Base-by-base conservation (phyloP, 1,284 basidiomycete species). In the Tylopilus orsonianus region DNA sequence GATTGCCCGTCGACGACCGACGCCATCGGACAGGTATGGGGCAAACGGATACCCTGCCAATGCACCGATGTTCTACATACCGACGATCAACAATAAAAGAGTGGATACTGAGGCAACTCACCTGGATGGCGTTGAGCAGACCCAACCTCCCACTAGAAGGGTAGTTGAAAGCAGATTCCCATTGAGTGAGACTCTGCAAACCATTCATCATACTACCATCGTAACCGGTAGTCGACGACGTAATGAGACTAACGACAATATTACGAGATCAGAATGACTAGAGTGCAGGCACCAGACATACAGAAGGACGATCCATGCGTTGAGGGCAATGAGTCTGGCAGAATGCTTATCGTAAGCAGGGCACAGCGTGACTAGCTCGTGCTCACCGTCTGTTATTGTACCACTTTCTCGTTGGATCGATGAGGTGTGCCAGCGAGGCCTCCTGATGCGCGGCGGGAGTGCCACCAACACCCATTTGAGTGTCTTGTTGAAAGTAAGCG, bases 161-260 rank as follows among this genome's bases (percentile, higher is more conserved):
- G 26, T 71, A 44, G 50, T 74, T 58, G 65, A 87, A 88, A 61
- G 79, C 82, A 4, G 54, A 46, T 37, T 74, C 66, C 85, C 85
- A 89, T 52, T 82, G 79, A 18, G 64, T 54, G 53, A 87, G 72
- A 42, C 80, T 80, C 61, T 88, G 86, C 34, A 89, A 72, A 59
- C 83, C 83, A 62, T 87, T 88, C 85, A 87, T 85, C 78, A 87
- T 81, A 66, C 77, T 80, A 52, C 83, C 85, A 66, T 89, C 87
- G 62, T 83, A 90, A 49, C 87, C 86, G 63, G 85, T 87, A 42
- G 83, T 86, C 9, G 84, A 85, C 12, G 85, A 85, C 10, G 85
- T 87, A 62, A 87, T 85, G 49, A 88, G 78, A 41, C 83, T 84
- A 50, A 32, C 38, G 6, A 16, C 0, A 3, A 45, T 34, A 44